Evolutionary conservation across 169 alveolate species (phyloP), one percentile per base, ranked within the genome.

Genomic region (Plasmodium gaboni): DNA sequence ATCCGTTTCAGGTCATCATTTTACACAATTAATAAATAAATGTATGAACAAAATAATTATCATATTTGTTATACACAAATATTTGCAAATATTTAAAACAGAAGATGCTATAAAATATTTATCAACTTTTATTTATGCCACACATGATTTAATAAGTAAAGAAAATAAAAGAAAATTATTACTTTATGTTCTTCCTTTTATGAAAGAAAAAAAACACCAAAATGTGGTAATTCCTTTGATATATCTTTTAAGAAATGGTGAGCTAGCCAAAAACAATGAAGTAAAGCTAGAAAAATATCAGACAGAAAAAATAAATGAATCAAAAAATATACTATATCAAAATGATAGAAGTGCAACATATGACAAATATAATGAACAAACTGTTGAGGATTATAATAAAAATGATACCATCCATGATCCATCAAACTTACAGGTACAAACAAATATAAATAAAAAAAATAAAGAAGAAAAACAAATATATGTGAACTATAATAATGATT

Each of bases 131-230:
- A 19, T 86, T n/a, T 13, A 63, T 13, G 22, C 48, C 22, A 71
- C 92, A 13, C 86, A 71, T 61, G 24, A 44, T 15, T 19, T 63
- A 32, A 70, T 86, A 28, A 72, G 15, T 32, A 64, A 59, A 4
- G 87, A 86, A 65, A 69, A 86, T 50, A 71, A 42, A 73, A 70
- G 71, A 65, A 86, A 64, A 19, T 24, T 86, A 32, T 60, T 61
- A 46, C 12, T 86, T 8, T 86, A 65, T 48, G 44, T 86, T 26
- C 1, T 86, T 53, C 92, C 92, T 22, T 86, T 57, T 67, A 24
- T 69, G 13, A 64, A 86, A 73, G 15, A 48, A 3, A 46, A n/a
- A 50, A 83, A 61, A 63, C 64, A 55, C 46, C 10, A 38, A 38
- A 1, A 17, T 0, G 28, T n/a, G 22, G 13, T 57, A 12, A 22